Base-by-base conservation (phyloP, 192 early-diverging fungal species). In the Coemansia sp. region DNA sequence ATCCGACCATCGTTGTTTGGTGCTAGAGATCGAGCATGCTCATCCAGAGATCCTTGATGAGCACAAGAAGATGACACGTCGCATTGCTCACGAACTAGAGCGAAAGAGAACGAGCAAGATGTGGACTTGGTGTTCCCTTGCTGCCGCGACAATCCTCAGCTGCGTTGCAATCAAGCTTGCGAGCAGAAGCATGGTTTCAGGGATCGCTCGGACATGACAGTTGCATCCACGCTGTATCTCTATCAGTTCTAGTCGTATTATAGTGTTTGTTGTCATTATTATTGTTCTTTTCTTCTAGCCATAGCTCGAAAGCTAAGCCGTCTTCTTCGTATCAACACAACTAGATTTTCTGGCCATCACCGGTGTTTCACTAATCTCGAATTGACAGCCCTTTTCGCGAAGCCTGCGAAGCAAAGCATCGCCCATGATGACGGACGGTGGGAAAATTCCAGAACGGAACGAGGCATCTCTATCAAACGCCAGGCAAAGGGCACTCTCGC, bases 401-500 rank as follows among this genome's bases (percentile, higher is more conserved):
- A 94, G 72, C 22, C 93, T 77, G 23, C 82, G 64, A 1, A 93
- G 71, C 55, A 94, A 68, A 1, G 84, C 82, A 22, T 84, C 29
- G 36, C 94, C 93, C 84, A 94, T 89, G n/a, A 88, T 87, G 45
- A 84, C 83, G 7, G 89, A 87, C 20, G 92, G 87, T 22, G 94
- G 92, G 31, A 91, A 74, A 7, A 97, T 83, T 41, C 93, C 94
- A 6, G 79, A 82, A 27, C 84, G 68, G 55, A 85, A 82, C 10
- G 84, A 48, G 2, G 70, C 36, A 41, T 84, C 75, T 17, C 83
- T 72, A 30, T 87, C 81, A 45, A 89, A 68, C 8, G 88, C 84
- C 50, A 95, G 62, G 50, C 85, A 88, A 19, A 95, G 73, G 0
- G 92, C 93, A 29, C 88, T 77, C 60, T 97, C 92, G 25, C 87